Conservation (phyloP, 345 rosid genomes). For the Populus deltoides region DNA sequence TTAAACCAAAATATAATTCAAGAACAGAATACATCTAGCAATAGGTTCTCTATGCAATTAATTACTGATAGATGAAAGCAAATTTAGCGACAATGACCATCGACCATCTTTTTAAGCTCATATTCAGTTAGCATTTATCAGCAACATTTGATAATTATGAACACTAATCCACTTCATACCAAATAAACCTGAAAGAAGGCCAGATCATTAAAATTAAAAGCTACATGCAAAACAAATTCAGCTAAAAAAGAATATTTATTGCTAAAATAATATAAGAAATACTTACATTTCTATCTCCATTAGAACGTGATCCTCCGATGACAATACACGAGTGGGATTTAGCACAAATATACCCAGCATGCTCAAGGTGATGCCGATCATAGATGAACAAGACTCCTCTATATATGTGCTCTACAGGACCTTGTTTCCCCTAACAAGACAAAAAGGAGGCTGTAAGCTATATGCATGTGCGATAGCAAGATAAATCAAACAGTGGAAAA, state of each 20-base stretch:
- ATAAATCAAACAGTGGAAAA: background rate
- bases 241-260: background rate
- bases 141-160: background rate
- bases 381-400: slow-evolving; percentile 68
- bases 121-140: background rate
- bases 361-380: slow-evolving; percentile 95
- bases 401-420: slow-evolving; percentile 85
- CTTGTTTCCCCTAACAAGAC: slow-evolving; percentile 75
- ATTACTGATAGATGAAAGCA: background rate
- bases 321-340: slow-evolving; percentile 66
- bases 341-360: slow-evolving; percentile 92
- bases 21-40: too few relatives aligned
- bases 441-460: slow-evolving; percentile 9
- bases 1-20: background rate
- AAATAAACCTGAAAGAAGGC: background rate
- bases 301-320: slow-evolving; percentile 81
- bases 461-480: background rate
- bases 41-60: background rate
- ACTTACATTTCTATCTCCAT: slow-evolving; percentile 67
- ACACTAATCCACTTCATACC: background rate
- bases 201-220: background rate
- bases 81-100: background rate
- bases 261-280: background rate
- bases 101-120: background rate
- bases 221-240: background rate